Evolutionary conservation across 441 rosid species (phyloP).

Genomic region (Macaranga tanarius): DNA sequence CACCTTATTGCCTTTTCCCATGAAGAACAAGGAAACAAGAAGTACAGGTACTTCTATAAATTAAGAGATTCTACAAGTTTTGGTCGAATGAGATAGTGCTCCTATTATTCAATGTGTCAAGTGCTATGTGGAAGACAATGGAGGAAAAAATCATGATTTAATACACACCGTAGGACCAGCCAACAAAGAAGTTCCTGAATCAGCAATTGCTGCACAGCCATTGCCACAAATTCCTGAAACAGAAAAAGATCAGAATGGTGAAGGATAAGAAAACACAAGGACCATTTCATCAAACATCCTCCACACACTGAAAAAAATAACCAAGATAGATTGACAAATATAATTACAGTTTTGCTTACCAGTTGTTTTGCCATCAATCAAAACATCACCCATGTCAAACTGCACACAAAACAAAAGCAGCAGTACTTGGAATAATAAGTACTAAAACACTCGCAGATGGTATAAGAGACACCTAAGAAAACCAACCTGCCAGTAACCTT

Average conservation of each 20-base stretch:
- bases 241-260: conserved; percentile 7
- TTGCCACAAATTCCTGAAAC: conserved; percentile 60
- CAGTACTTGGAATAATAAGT: conserved; percentile 8
- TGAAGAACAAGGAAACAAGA: neutral
- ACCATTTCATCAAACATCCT: neutral
- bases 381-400: conserved; percentile 86
- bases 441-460: neutral
- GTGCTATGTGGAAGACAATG: neutral
- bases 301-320: neutral
- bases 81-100: conserved; percentile 12
- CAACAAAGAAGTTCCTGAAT: conserved; percentile 83
- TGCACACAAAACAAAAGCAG: conserved; percentile 27
- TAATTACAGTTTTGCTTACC: conserved; percentile 37
- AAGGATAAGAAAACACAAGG: conserved; percentile 2
- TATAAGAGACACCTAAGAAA: neutral
- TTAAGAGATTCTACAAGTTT: neutral
- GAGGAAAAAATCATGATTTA: neutral
- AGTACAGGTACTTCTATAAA: neutral
- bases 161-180: conserved; percentile 76
- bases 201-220: conserved; percentile 82
- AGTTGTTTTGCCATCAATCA: conserved; percentile 64
- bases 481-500: conserved; percentile 88
- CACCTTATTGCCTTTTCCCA: neutral
- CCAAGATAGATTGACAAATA: neutral
- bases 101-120: neutral